Evolutionary conservation across 495 filamentous ascomycete species (phyloP), one percentile per base, ranked within the genome.

Genomic region (Articulospora tetracladia): DNA sequence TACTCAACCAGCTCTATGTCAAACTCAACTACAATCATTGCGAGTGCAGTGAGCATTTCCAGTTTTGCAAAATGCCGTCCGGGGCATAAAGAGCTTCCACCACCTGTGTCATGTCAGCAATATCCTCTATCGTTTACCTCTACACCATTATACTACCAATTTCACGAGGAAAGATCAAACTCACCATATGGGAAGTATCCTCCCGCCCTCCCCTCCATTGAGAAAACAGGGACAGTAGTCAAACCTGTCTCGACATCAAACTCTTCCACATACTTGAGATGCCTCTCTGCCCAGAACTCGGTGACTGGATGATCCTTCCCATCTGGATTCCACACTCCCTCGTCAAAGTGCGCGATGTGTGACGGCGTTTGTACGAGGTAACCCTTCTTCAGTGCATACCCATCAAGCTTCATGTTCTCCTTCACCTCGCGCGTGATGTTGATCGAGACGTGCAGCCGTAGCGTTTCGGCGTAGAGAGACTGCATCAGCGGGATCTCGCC

Each of bases 61-160:
- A 71, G 68, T 66, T 83, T 79, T 0, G 76, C 77, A 55, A 83
- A 79, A 28, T 68, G 60, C 23, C 77, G 76, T 25, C 80, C 74
- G 20, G 82, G 78, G 41, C 78, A 78, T 0, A 75, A 70, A 17
- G 71, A 66, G 23, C 72, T 50, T 1, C 77, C 78, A 3, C 76
- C 78, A 19, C 72, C 30, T 32, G 13, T 13, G 13, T 6, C 6
- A 32, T n/a, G 30, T 32, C 30, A 32, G 30, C 30, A 32, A 32
- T 32, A 32, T 32, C 30, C 30, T 32, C n/a, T n/a, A n/a, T n/a
- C n/a, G n/a, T n/a, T n/a, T n/a, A n/a, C n/a, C n/a, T n/a, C n/a
- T n/a, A n/a, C n/a, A n/a, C n/a, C n/a, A n/a, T n/a, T n/a, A n/a
- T n/a, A n/a, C n/a, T n/a, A n/a, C n/a, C n/a, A n/a, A n/a, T n/a